phyloP scores from a whole-genome alignment of 1,139 yeast genomes.

The Saccharomycopsis hybrid region DNA sequence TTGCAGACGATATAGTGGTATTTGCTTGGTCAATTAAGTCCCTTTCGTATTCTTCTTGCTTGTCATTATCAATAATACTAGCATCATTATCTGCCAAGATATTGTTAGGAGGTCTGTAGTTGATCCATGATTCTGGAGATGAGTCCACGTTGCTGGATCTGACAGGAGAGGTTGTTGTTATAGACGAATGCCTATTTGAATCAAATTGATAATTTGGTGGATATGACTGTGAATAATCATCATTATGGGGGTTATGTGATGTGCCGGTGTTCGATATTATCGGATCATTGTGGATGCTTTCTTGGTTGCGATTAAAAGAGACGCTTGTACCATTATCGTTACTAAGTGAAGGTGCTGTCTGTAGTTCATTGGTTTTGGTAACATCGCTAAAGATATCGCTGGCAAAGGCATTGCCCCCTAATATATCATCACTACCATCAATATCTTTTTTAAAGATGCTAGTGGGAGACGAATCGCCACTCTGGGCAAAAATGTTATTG shows the following conservation, averaged over 20 bases:
- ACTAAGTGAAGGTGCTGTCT: too few species aligned
- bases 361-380: background rate
- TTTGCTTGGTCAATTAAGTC: slow-evolving; percentile 15
- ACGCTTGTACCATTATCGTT: too few species aligned
- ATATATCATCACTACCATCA: too few species aligned
- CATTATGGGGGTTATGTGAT: background rate
- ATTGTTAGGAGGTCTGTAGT: slow-evolving; percentile 3
- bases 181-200: too few species aligned
- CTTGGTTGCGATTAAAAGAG: too few species aligned
- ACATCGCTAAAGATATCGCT: background rate
- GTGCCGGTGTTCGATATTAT: too few species aligned
- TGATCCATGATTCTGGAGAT: slow-evolving; percentile 14
- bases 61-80: slow-evolving; percentile 11
- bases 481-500: background rate
- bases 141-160: background rate
- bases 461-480: background rate
- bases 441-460: too few species aligned
- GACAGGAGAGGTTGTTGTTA: background rate
- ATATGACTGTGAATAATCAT: background rate
- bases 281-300: background rate
- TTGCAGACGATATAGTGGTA: slow-evolving; percentile 10
- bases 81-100: background rate
- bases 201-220: too few species aligned
- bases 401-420: too few species aligned
- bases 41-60: slow-evolving; percentile 17